Percentiles rank a stretch among this genome's conserved stretches.
These are phyloP conservation scores for Hanseniaspora lachancei DNA, from an alignment of 805 yeast genomes.

Conservation along the genomic window DNA sequence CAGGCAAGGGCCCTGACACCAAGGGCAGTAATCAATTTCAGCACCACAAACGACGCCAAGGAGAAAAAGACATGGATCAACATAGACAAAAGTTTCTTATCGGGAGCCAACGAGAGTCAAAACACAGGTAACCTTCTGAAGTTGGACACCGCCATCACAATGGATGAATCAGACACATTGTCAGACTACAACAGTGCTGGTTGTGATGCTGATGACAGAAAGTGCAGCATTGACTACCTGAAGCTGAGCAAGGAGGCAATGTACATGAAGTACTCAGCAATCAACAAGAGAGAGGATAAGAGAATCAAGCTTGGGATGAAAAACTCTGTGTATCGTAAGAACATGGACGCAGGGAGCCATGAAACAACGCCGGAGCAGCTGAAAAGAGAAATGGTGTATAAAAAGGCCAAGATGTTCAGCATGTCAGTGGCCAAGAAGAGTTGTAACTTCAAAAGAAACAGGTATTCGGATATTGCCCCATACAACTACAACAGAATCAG, in stretches of 20 bases:
- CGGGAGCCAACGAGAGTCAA: neutral
- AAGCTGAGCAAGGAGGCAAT: neutral
- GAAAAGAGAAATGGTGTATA: neutral
- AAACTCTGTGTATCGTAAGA: neutral
- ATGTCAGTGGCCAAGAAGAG: constrained; percentile 4
- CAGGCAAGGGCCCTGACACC: neutral
- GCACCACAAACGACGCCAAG: neutral
- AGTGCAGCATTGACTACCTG: neutral
- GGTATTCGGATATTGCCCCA: constrained; percentile 54
- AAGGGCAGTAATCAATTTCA: neutral
- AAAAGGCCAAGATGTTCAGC: neutral
- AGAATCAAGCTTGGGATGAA: constrained; percentile 1
- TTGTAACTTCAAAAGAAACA: constrained; percentile 32
- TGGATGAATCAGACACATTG: constrained; percentile 6
- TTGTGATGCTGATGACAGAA: neutral
- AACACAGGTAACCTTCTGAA: neutral
- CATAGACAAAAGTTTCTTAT: neutral
- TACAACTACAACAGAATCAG: constrained; percentile 48
- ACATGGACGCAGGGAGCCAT: neutral
- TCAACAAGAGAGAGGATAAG: constrained; percentile 5
- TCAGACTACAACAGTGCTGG: constrained; percentile 11
- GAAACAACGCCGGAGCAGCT: neutral
- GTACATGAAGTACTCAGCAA: constrained; percentile 1
- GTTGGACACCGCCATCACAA: neutral
- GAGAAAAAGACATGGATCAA: neutral